These are phyloP conservation scores for Pelargonium myrrhifolium DNA, from an alignment of 441 rosid species.

Conservation along the genomic window DNA sequence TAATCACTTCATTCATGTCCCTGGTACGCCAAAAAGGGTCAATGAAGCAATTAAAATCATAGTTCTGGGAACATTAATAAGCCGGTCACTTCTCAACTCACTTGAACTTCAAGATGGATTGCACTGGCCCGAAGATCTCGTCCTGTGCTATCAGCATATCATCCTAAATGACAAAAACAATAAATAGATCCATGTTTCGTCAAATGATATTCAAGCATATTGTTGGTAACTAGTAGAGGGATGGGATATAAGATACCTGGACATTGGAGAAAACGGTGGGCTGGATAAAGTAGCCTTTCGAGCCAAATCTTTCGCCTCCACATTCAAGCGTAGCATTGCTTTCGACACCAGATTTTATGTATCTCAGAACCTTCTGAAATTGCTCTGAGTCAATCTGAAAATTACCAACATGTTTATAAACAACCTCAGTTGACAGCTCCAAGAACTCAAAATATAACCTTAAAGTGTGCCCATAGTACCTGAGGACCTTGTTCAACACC, in stretches of 20 bases:
- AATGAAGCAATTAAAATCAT: background rate
- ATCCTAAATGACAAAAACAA: conserved; percentile 10
- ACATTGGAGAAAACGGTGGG: conserved; percentile 27
- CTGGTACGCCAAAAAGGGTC: background rate
- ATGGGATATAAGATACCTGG: conserved; percentile 1
- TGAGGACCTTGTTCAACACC: conserved; percentile 90
- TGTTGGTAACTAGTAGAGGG: background rate
- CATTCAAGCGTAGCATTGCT: conserved; percentile 24
- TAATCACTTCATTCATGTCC: conserved; percentile 21
- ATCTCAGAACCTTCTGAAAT: conserved; percentile 22
- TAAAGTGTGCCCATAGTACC: conserved; percentile 27
- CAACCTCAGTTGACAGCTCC: background rate
- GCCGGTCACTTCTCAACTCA: conserved; percentile 7
- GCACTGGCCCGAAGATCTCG: conserved; percentile 27
- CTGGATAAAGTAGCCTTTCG: conserved; percentile 22
- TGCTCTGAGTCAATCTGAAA: conserved; percentile 24
- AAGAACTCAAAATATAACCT: background rate
- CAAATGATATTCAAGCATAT: background rate
- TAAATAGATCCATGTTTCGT: background rate
- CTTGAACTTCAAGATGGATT: conserved; percentile 26
- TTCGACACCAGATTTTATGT: conserved; percentile 23
- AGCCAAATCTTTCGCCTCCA: conserved; percentile 25
- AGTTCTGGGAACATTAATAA: background rate
- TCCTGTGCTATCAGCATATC: conserved; percentile 25
- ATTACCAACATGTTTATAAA: background rate